A percentile compares a stretch with the other conserved stretches of the same genome.
Conservation (phyloP, 345 rosid species). For the Hypericum perforatum region DNA sequence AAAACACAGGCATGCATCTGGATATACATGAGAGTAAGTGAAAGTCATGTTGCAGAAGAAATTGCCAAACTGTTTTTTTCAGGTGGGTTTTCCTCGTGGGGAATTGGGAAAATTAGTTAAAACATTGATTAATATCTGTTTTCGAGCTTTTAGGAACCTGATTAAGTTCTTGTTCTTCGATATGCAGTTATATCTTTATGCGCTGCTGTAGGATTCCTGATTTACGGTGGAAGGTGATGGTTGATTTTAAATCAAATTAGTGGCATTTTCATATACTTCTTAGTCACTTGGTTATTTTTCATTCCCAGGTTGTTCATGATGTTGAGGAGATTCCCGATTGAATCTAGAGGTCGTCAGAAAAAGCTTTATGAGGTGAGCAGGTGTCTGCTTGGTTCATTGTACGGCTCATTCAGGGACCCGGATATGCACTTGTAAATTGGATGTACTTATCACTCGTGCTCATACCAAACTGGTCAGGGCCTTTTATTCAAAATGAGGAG, state of each 20-base stretch:
- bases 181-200: conserved; percentile 52
- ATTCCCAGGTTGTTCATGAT: conserved; percentile 52
- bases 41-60: conserved; percentile 16
- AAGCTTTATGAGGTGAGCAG: conserved; percentile 69
- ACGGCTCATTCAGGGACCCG: no score
- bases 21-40: conserved; percentile 29
- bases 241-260: neutral
- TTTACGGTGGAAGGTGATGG: conserved; percentile 74
- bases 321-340: conserved; percentile 79
- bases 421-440: no score
- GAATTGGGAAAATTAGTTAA: neutral
- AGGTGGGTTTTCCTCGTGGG: conserved; percentile 16
- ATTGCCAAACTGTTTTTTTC: conserved; percentile 39
- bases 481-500: no score
- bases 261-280: neutral
- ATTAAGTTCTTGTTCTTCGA: neutral
- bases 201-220: conserved; percentile 63
- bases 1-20: conserved; percentile 35
- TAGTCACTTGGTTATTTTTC: neutral
- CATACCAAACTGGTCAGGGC: no score
- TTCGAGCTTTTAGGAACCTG: no score
- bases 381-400: no score
- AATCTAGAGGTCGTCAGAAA: conserved; percentile 75
- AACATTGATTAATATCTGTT: no score
- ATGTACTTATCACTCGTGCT: no score